Evolutionary conservation across 768 basidiomycete species (phyloP).

Genomic region (Termitomyces sp.): DNA sequence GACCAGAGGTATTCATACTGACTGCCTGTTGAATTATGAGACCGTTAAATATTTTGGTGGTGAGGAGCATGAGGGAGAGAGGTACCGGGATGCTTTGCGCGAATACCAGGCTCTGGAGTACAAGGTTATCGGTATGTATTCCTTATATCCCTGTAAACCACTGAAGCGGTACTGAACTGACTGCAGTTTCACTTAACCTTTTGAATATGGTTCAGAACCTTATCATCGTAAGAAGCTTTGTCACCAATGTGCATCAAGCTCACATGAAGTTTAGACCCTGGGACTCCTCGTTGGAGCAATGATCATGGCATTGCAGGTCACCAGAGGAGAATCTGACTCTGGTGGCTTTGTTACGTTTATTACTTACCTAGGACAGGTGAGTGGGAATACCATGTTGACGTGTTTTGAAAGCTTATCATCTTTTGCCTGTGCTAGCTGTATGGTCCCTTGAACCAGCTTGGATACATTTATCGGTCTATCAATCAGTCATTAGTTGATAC

Average conservation of each 20-base stretch:
- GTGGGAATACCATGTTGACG: slow-evolving; percentile 4
- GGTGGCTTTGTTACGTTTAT: slow-evolving; percentile 78
- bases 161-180: neutral
- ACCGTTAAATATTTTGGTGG: slow-evolving; percentile 91
- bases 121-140: slow-evolving; percentile 62
- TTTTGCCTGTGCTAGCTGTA: slow-evolving; percentile 45
- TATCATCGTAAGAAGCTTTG: slow-evolving; percentile 55
- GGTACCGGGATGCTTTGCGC: slow-evolving; percentile 68
- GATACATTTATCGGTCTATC: slow-evolving; percentile 73
- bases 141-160: neutral
- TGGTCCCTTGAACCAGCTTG: slow-evolving; percentile 72
- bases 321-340: slow-evolving; percentile 43
- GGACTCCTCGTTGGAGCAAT: slow-evolving; percentile 81
- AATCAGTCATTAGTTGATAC: slow-evolving; percentile 79
- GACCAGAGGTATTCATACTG: slow-evolving; percentile 80
- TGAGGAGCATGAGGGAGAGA: slow-evolving; percentile 70
- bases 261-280: slow-evolving; percentile 43
- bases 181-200: slow-evolving; percentile 61
- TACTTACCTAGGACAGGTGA: slow-evolving; percentile 74
- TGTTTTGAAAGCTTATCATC: slow-evolving; percentile 2
- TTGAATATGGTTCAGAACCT: slow-evolving; percentile 79
- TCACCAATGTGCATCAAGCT: neutral
- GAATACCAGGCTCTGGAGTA: slow-evolving; percentile 75
- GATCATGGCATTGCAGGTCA: slow-evolving; percentile 72
- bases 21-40: slow-evolving; percentile 77